Evolutionary conservation across 2,329 filamentous ascomycete species (phyloP), one percentile per base, ranked within the genome.

Genomic region (Lachnellula hyalina): DNA sequence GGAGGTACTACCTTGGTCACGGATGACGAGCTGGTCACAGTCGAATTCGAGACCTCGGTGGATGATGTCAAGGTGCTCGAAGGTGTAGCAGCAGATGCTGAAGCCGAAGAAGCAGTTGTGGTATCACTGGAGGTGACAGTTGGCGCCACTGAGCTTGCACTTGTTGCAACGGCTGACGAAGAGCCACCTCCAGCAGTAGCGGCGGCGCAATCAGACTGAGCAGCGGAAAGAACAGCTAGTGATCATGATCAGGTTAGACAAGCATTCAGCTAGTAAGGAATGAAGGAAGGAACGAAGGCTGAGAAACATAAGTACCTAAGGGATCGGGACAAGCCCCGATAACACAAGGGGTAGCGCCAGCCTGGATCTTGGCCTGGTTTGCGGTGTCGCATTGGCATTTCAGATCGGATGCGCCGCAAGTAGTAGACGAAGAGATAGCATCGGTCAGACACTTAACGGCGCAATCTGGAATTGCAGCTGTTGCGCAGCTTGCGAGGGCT

Each of bases 321-420:
- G 19, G n/a, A 19, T 34, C 42, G 42, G 56, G 53, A 49, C 64
- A 66, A 35, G 57, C 38, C 9, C 34, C 28, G 6, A 63, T 12
- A 15, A 67, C 61, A 49, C 65, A 67, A 17, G 49, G 19, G 11
- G 59, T 61, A n/a, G 63, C 55, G 9, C 54, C 56, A 14, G 23
- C 14, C 28, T 61, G 58, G 44, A 65, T 64, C 11, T 58, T 58
- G 9, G 51, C 15, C 17, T 53, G 17, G 45, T 64, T 65, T 25
- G 41, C 38, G 21, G 51, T 8, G 9, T 15, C 21, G 51, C 64
- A 67, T 57, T 63, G 61, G 53, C 63, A 67, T 3, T 40, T 19
- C 9, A 61, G 19, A 51, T 65, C 62, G 11, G 44, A 51, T 5
- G 47, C 46, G 4, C 50, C 48, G 41, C 64, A 67, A 12, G 42